phyloP scores from a whole-genome alignment of 2,329 filamentous ascomycete species.

The Raffaelea arxii region DNA sequence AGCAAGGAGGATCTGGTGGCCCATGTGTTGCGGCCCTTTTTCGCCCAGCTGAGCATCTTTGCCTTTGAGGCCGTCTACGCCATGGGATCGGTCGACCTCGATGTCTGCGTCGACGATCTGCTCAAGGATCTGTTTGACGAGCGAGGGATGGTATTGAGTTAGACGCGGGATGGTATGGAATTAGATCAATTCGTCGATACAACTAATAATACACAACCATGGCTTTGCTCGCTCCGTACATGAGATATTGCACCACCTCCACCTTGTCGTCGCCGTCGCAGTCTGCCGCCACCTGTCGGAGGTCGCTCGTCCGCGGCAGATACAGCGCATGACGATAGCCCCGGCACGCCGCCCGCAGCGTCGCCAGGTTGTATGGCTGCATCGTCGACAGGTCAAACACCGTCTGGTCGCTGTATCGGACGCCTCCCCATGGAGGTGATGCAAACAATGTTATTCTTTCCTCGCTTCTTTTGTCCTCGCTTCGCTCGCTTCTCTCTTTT shows the following conservation, averaged over 20 bases:
- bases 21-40: constrained; percentile 76
- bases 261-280: constrained; percentile 38
- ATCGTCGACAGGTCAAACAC: constrained; percentile 80
- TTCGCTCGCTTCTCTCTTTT: too few relatives aligned
- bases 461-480: too few relatives aligned
- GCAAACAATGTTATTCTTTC: too few relatives aligned
- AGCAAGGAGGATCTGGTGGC: constrained; percentile 63
- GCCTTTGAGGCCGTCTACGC: constrained; percentile 89
- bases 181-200: background rate
- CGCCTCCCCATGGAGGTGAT: constrained; percentile 52
- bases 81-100: constrained; percentile 61
- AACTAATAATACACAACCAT: constrained; percentile 33
- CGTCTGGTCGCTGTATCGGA: constrained; percentile 45
- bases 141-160: constrained; percentile 43
- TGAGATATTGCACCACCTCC: constrained; percentile 81
- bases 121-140: constrained; percentile 75
- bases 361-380: constrained; percentile 70
- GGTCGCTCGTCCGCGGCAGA: constrained; percentile 74
- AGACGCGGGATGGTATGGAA: background rate
- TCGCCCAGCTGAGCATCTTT: constrained; percentile 84
- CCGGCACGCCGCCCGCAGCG: constrained; percentile 54
- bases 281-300: constrained; percentile 61
- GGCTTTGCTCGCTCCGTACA: constrained; percentile 80
- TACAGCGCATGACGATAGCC: constrained; percentile 60
- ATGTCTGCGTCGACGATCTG: constrained; percentile 52